These are phyloP conservation scores for Pistacia atlantica DNA, from an alignment of 345 rosid genomes.

Conservation along the genomic window DNA sequence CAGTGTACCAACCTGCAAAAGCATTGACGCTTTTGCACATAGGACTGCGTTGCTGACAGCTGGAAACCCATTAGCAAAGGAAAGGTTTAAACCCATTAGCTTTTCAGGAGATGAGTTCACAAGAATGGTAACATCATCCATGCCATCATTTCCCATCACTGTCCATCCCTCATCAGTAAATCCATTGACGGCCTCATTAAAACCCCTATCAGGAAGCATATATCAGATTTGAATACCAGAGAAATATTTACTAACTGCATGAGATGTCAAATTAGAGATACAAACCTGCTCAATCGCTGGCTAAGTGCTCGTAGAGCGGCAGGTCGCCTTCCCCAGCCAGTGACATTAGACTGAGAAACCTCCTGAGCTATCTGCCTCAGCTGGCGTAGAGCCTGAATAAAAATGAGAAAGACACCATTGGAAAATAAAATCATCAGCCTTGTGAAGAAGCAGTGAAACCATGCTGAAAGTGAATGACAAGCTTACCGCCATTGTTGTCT, in stretches of 20 bases:
- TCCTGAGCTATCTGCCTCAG: slow-evolving; percentile 95
- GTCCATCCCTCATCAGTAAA: slow-evolving; percentile 99
- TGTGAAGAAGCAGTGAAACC: not conserved
- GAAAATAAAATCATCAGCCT: slow-evolving; percentile 11
- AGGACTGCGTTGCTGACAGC: slow-evolving; percentile 79
- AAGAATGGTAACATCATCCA: slow-evolving; percentile 95
- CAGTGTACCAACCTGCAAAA: slow-evolving; percentile 70
- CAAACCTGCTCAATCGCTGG: slow-evolving; percentile 95
- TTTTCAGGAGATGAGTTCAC: slow-evolving; percentile 95
- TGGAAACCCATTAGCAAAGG: slow-evolving; percentile 81
- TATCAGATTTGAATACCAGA: slow-evolving; percentile 18
- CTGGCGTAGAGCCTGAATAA: slow-evolving; percentile 80
- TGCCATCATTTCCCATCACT: slow-evolving; percentile 82
- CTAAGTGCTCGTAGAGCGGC: slow-evolving; percentile 92
- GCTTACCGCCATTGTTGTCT: slow-evolving; percentile 94
- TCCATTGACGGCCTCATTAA: slow-evolving; percentile 95
- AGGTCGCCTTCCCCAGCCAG: slow-evolving; percentile 94
- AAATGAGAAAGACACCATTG: slow-evolving; percentile 7
- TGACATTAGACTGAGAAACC: slow-evolving; percentile 75
- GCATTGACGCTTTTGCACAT: slow-evolving; percentile 99
- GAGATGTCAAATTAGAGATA: slow-evolving; percentile 16
- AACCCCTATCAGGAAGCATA: slow-evolving; percentile 60
- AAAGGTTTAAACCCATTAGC: slow-evolving; percentile 86
- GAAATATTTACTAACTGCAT: not conserved
- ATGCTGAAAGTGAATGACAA: not conserved